Conservation (phyloP, 495 filamentous ascomycete species). For the Astrothelium subdiscretum region DNA sequence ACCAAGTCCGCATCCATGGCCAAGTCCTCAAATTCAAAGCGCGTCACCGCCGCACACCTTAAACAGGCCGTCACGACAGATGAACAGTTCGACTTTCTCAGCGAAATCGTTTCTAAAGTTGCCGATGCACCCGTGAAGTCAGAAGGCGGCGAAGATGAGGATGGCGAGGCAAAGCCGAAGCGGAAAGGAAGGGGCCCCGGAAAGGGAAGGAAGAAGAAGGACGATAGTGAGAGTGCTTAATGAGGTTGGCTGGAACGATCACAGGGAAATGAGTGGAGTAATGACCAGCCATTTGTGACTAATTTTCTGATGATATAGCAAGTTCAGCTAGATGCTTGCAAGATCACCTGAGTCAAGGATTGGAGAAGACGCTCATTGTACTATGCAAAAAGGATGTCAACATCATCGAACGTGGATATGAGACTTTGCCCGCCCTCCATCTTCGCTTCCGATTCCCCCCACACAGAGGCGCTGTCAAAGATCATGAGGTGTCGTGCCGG, state of each 20-base stretch:
- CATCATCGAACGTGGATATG: too few species aligned
- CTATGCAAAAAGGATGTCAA: too few species aligned
- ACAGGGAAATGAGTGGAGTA: too few species aligned
- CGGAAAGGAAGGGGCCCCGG: slow-evolving; percentile 32
- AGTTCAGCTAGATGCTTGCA: not conserved
- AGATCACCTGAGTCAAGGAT: too few species aligned
- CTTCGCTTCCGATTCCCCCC: too few species aligned
- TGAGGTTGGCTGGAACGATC: not conserved
- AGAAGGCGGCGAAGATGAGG: slow-evolving; percentile 35
- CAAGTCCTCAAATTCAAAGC: slow-evolving; percentile 68
- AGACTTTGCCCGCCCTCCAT: too few species aligned
- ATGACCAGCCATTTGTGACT: too few species aligned
- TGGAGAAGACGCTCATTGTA: too few species aligned
- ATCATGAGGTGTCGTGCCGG: too few species aligned
- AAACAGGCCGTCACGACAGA: slow-evolving; percentile 79
- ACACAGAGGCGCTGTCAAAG: too few species aligned
- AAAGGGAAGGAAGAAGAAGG: slow-evolving; percentile 25
- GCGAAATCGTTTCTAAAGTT: slow-evolving; percentile 81
- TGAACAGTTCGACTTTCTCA: slow-evolving; percentile 84
- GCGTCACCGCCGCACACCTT: slow-evolving; percentile 78
- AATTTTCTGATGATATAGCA: too few species aligned
- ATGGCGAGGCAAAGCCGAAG: slow-evolving; percentile 34
- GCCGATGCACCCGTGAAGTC: slow-evolving; percentile 55
- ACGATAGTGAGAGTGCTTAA: slow-evolving; percentile 27
- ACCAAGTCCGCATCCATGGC: slow-evolving; percentile 71